A percentile compares a stretch with the other conserved stretches of the same genome.
Conservation (phyloP, 805 yeast genomes). For the Saccharomycopsis javanensis region DNA sequence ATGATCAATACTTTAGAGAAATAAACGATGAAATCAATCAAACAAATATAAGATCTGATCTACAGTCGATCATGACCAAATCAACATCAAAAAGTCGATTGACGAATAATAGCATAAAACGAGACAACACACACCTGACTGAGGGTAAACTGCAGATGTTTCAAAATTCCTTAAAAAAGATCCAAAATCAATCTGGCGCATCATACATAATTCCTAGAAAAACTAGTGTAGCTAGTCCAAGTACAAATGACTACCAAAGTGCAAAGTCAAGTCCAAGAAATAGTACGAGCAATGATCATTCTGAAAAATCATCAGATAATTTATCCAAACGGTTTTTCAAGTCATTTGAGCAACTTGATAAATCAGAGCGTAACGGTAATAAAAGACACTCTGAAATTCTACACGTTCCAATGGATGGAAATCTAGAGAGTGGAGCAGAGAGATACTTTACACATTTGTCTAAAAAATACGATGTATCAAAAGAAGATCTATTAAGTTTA, state of each 20-base stretch:
- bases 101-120: constrained; percentile 1
- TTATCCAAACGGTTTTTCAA: neutral
- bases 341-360: neutral
- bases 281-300: neutral
- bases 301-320: neutral
- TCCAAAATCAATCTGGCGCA: constrained; percentile 4
- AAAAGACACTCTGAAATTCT: neutral
- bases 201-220: constrained; percentile 7
- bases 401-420: neutral
- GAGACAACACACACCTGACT: neutral
- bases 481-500: neutral
- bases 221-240: neutral
- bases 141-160: neutral
- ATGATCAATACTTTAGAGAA: constrained; percentile 13
- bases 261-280: constrained; percentile 1
- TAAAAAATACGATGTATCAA: neutral
- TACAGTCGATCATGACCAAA: constrained; percentile 13
- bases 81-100: constrained; percentile 6
- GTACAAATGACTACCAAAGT: constrained; percentile 1
- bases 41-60: constrained; percentile 16
- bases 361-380: neutral
- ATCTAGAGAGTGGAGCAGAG: neutral
- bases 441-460: neutral
- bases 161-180: constrained; percentile 5
- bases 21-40: constrained; percentile 13